Evolutionary conservation across 371 early-diverging fungal species (phyloP).

Genomic region (Syncephalastrum racemosum): DNA sequence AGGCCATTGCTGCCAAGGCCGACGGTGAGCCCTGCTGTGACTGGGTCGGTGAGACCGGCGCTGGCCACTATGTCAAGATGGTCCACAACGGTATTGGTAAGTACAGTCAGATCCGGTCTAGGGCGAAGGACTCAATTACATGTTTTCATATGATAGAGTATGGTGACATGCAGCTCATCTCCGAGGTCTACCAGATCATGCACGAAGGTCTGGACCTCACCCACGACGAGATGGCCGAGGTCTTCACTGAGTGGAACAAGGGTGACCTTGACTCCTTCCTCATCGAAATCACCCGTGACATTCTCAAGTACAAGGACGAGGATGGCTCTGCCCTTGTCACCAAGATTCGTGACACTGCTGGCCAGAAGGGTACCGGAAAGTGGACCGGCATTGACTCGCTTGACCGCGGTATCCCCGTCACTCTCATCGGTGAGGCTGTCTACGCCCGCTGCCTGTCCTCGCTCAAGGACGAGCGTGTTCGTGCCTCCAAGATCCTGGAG

Average conservation of each 20-base stretch:
- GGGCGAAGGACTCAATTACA: not conserved
- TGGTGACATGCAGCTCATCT: slow-evolving; percentile 99
- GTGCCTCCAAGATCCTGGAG: slow-evolving; percentile 82
- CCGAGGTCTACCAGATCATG: slow-evolving; percentile 95
- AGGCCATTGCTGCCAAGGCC: slow-evolving; percentile 92
- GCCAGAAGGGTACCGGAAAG: slow-evolving; percentile 99
- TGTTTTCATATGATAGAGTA: slow-evolving; percentile 68
- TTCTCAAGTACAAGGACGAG: slow-evolving; percentile 87
- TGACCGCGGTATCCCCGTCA: slow-evolving; percentile 92
- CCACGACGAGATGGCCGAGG: slow-evolving; percentile 86
- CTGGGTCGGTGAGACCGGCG: slow-evolving; percentile 98
- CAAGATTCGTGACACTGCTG: slow-evolving; percentile 96
- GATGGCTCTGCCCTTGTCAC: slow-evolving; percentile 89
- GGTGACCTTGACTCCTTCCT: slow-evolving; percentile 96
- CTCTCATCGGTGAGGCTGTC: slow-evolving; percentile 97
- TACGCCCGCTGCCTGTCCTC: slow-evolving; percentile 96
- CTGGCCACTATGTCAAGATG: slow-evolving; percentile 99
- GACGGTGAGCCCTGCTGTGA: slow-evolving; percentile 96
- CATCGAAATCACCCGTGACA: slow-evolving; percentile 94
- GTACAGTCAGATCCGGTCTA: slow-evolving; percentile 4
- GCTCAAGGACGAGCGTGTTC: slow-evolving; percentile 91
- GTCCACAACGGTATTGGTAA: slow-evolving; percentile 98
- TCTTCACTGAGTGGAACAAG: slow-evolving; percentile 94
- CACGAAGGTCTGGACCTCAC: slow-evolving; percentile 78
- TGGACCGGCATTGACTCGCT: slow-evolving; percentile 97